These are phyloP conservation scores for Cudoniella acicularis DNA, from an alignment of 495 filamentous ascomycete genomes.

Conservation along the genomic window DNA sequence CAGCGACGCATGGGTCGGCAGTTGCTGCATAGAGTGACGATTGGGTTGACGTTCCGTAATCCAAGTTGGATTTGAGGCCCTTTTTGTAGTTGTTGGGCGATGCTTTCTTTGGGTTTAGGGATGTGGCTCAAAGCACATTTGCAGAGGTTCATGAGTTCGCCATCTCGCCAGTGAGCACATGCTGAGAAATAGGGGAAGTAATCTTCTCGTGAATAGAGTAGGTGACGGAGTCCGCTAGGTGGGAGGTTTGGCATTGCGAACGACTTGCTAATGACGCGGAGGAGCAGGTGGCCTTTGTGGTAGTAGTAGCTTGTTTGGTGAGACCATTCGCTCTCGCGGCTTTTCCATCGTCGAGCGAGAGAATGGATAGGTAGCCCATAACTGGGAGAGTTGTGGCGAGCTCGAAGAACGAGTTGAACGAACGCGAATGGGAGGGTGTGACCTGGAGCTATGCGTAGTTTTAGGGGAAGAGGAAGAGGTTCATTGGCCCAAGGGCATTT, in stretches of 20 bases:
- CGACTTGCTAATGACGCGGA: conserved; percentile 45
- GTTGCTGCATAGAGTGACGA: conserved; percentile 45
- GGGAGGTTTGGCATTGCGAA: conserved; percentile 44
- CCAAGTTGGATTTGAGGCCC: conserved; percentile 6
- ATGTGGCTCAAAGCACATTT: conserved; percentile 59
- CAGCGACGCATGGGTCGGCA: conserved; percentile 56
- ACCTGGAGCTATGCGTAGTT: conserved; percentile 46
- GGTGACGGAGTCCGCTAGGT: conserved; percentile 40
- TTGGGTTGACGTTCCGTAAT: conserved; percentile 36
- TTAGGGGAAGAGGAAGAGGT: conserved; percentile 36
- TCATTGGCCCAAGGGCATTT: conserved; percentile 39
- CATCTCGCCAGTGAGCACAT: conserved; percentile 58
- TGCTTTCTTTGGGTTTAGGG: conserved; percentile 39
- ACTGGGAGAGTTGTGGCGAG: conserved; percentile 32
- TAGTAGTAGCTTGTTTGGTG: conserved; percentile 47
- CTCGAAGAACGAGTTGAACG: conserved; percentile 48
- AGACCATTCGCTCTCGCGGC: conserved; percentile 40
- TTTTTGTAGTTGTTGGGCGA: conserved; percentile 28
- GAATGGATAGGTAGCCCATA: conserved; percentile 43
- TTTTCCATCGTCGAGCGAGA: conserved; percentile 47
- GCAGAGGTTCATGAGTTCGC: conserved; percentile 51
- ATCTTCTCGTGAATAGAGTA: conserved; percentile 55
- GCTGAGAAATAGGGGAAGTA: conserved; percentile 57
- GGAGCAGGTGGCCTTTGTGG: conserved; percentile 46
- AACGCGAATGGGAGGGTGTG: conserved; percentile 51